Percentiles rank a stretch among this genome's conserved stretches.
phyloP scores from a whole-genome alignment of 2,329 filamentous ascomycete genomes.

The Grosmannia penicillata region DNA sequence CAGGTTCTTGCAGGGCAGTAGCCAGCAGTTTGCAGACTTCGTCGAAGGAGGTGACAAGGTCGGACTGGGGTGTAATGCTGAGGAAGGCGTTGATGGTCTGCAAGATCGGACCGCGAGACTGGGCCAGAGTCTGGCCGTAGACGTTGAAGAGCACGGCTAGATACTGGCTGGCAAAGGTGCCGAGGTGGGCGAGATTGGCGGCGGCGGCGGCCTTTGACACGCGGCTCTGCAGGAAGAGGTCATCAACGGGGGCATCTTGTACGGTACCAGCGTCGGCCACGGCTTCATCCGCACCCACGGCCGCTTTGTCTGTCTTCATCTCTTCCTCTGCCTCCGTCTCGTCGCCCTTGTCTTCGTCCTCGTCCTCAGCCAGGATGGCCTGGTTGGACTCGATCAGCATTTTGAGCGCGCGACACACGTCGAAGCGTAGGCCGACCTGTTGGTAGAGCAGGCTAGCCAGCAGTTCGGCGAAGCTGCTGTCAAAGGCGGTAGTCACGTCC shows the following conservation, averaged over 20 bases:
- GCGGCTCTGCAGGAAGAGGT: slow-evolving; percentile 62
- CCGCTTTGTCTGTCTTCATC: too few species aligned
- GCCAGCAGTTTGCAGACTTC: slow-evolving; percentile 78
- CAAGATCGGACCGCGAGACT: slow-evolving; percentile 79
- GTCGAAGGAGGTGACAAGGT: slow-evolving; percentile 78
- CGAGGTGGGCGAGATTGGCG: slow-evolving; percentile 70
- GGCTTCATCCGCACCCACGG: too few species aligned
- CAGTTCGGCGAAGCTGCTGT: slow-evolving; percentile 79
- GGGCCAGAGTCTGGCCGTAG: slow-evolving; percentile 88
- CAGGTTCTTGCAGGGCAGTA: slow-evolving; percentile 39
- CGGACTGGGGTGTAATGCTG: slow-evolving; percentile 65
- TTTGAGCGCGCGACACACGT: slow-evolving; percentile 77
- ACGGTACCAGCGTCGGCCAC: too few species aligned
- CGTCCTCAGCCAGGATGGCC: slow-evolving; percentile 54
- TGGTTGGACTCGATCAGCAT: slow-evolving; percentile 86
- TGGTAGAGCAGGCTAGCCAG: slow-evolving; percentile 85
- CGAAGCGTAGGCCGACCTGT: slow-evolving; percentile 72
- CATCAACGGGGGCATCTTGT: too few species aligned
- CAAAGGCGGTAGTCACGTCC: slow-evolving; percentile 62
- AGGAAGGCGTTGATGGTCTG: slow-evolving; percentile 92
- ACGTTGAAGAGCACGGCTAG: slow-evolving; percentile 98
- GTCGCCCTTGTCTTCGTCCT: slow-evolving; percentile 52
- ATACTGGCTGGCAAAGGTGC: slow-evolving; percentile 70
- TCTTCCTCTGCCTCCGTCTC: too few species aligned
- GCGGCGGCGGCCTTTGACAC: slow-evolving; percentile 61